Base-by-base conservation (phyloP, 495 filamentous ascomycete genomes). In the Aspergillus hancockii region DNA sequence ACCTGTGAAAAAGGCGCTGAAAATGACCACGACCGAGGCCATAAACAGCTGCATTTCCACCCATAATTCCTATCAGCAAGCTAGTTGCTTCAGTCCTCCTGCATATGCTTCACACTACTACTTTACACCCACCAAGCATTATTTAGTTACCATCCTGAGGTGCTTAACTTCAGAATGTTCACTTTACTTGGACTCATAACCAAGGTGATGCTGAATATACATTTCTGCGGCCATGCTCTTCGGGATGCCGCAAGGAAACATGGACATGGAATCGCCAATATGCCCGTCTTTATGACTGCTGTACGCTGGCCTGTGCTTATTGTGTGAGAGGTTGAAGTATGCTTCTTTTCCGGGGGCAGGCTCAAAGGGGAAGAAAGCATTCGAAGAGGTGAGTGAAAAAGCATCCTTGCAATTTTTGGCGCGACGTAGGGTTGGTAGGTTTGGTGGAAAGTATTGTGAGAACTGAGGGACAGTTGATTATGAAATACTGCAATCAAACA, bases 41-140 rank as follows among this genome's bases (percentile, higher is more conserved):
- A n/a, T n/a, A n/a, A n/a, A n/a, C n/a, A n/a, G n/a, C n/a, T n/a
- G n/a, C n/a, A n/a, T n/a, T n/a, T n/a, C n/a, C n/a, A n/a, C n/a
- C n/a, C n/a, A n/a, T n/a, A n/a, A n/a, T n/a, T n/a, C n/a, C n/a
- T n/a, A n/a, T n/a, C n/a, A n/a, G n/a, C n/a, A n/a, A n/a, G n/a
- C n/a, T n/a, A n/a, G n/a, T n/a, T n/a, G n/a, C n/a, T n/a, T n/a
- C n/a, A n/a, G n/a, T n/a, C n/a, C n/a, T n/a, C n/a, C n/a, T n/a
- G n/a, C n/a, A n/a, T n/a, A 31, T 54, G 13, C 32, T 56, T 41
- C 12, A 41, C n/a, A 14, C 38, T 41, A 14, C 38, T 41, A 41
- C 14, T 32, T 32, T 32, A 32, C 30, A 32, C n/a, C n/a, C n/a
- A n/a, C n/a, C n/a, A n/a, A n/a, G 30, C 30, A 32, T 32, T 32